Evolutionary conservation across 2,329 filamentous ascomycete genomes (phyloP), one percentile per base, ranked within the genome.

Genomic region (Xylaria hypoxylon): DNA sequence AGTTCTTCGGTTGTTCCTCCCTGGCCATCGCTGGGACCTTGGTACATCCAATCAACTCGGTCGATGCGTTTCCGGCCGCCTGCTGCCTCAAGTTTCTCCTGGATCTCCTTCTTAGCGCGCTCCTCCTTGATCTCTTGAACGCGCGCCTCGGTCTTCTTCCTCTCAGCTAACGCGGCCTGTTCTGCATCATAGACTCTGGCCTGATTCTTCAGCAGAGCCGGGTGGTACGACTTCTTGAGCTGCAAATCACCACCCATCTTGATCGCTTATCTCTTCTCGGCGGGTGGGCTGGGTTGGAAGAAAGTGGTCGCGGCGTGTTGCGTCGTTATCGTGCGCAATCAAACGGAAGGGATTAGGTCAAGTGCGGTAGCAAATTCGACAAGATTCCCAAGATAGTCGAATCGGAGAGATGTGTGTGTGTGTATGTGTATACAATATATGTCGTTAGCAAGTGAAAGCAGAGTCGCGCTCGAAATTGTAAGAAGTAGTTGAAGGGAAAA

Each of bases 21-120:
- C 75, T 92, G 90, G 40, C 93, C 92, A 74, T 87, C 85, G 56
- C 90, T 91, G 7, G 96, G 94, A 1, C 95, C 95, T 73, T 91
- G 89, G 80, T 99, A 99, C 93, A 99, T 97, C 93, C 96, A 99
- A 75, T 98, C 96, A 28, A 99, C 95, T 40, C 94, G 89, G 73
- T 95, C 90, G 33, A 91, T 82, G 59, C 91, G 87, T 76, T 93
- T 94, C 74, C 87, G 89, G 62, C 94, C 94, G 42, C 96, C 96
- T 0, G 94, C 91, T 2, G 91, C 90, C 80, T 97, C 96, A 63
- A 97, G 93, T 71, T 98, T 87, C 59, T 90, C 88, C 79, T 97
- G 92, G 1, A 98, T 88, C 78, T 98, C 94, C 79, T 97, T 93
- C 71, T 97, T 92, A 53, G 92, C 90, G 52, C 94, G 90, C 82